phyloP scores from a whole-genome alignment of 192 early-diverging fungal species.

The Chytriomyces sp. region DNA sequence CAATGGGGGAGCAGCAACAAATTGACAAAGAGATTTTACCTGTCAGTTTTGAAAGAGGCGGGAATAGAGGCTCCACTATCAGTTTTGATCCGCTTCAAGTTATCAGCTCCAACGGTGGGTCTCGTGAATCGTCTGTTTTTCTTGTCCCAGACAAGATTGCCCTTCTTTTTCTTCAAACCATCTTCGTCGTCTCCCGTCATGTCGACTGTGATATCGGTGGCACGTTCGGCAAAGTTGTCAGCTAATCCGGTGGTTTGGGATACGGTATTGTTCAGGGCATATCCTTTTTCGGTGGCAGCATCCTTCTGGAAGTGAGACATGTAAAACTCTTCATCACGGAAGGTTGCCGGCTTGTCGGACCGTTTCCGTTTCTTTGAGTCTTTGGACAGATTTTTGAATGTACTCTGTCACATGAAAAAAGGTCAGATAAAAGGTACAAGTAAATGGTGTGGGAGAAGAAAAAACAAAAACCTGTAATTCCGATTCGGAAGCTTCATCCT shows the following conservation, averaged over 20 bases:
- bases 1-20: background rate
- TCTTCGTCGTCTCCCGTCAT: conserved; percentile 83
- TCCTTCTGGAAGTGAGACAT: conserved; percentile 85
- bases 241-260: conserved; percentile 59
- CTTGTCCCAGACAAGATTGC: conserved; percentile 84
- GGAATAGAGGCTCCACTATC: conserved; percentile 90
- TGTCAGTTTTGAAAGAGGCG: conserved; percentile 84
- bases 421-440: conserved; percentile 3
- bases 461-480: conserved; percentile 29
- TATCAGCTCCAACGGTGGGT: conserved; percentile 85
- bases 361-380: conserved; percentile 38
- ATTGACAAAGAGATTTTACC: conserved; percentile 47
- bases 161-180: conserved; percentile 59
- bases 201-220: conserved; percentile 72
- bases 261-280: conserved; percentile 46
- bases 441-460: background rate
- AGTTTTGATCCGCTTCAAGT: conserved; percentile 92
- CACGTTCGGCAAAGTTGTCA: conserved; percentile 79
- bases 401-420: background rate
- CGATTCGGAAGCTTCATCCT: conserved; percentile 22
- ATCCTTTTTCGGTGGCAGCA: conserved; percentile 88
- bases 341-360: conserved; percentile 38
- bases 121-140: conserved; percentile 94
- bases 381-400: conserved; percentile 15
- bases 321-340: conserved; percentile 85